Conservation (phyloP, 805 yeast genomes). For the Candida namnaoensis region DNA sequence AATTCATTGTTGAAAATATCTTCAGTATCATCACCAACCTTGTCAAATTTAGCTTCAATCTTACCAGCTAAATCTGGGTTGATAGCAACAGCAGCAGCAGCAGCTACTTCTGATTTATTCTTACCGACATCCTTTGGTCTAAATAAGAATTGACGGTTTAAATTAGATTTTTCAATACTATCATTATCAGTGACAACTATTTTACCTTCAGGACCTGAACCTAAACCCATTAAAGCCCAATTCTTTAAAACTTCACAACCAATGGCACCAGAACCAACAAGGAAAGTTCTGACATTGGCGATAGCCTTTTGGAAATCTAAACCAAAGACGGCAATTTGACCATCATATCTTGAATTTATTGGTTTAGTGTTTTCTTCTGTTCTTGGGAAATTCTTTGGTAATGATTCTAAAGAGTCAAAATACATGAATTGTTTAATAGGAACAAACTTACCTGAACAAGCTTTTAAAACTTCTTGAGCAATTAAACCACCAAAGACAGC, state of each 20-base stretch:
- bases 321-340: slow-evolving; percentile 95
- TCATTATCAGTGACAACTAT: slow-evolving; percentile 89
- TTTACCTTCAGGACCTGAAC: slow-evolving; percentile 83
- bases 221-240: slow-evolving; percentile 96
- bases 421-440: slow-evolving; percentile 90
- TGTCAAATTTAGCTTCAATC: slow-evolving; percentile 70
- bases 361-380: slow-evolving; percentile 69
- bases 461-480: slow-evolving; percentile 95
- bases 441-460: slow-evolving; percentile 90
- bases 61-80: slow-evolving; percentile 77
- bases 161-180: slow-evolving; percentile 88
- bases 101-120: slow-evolving; percentile 86
- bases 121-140: slow-evolving; percentile 92
- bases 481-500: slow-evolving; percentile 91
- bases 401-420: slow-evolving; percentile 88
- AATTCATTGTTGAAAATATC: slow-evolving; percentile 74
- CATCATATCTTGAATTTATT: slow-evolving; percentile 76
- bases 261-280: slow-evolving; percentile 97
- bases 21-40: slow-evolving; percentile 93
- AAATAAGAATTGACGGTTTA: slow-evolving; percentile 94
- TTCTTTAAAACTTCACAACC: slow-evolving; percentile 98
- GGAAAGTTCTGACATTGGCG: slow-evolving; percentile 72
- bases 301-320: slow-evolving; percentile 61
- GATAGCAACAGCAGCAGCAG: slow-evolving; percentile 74
- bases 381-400: slow-evolving; percentile 64